Base-by-base conservation (phyloP, 768 basidiomycete genomes). In the Cystofilobasidium macerans region DNA sequence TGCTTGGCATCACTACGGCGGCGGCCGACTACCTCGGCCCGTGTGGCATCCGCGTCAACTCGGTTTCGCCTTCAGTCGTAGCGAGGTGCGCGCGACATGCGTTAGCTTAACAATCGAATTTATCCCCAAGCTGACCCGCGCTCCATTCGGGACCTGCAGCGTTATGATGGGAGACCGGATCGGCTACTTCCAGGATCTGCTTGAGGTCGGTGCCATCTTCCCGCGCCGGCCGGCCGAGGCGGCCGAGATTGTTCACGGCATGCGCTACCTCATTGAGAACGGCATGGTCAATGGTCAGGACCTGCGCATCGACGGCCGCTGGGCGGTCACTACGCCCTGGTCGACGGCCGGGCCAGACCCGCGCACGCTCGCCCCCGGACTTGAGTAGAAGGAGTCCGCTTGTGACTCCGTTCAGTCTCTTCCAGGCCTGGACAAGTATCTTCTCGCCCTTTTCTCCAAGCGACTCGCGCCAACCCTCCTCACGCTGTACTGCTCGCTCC, bases 21-120 rank as follows among this genome's bases (percentile, higher is more conserved):
- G 60, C 71, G 60, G 64, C 72, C 38, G 73, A 75, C 57, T 75
- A 69, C 69, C 65, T 75, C 11, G 74, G 73, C 47, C 73, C 74
- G 2, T 71, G 69, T 13, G 74, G 73, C 36, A 75, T 75, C 68
- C 62, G 74, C 45, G 72, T 73, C 14, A 69, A 62, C 57, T 71
- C 71, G 11, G 69, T 75, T 53, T 75, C 73, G 20, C 74, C 74
- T 47, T 74, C 72, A 60, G 66, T 72, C 69, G 71, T 70, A 28
- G 63, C 47, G 18, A 62, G 36, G 36, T 38, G 36, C 36, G 36
- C 36, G 14, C 36, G 8, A 7, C 36, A 38, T 8, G 8, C 36
- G 7, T 38, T 38, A 38, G 8, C 36, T 38, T n/a, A n/a, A 14
- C 36, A 38, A 14, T 14, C 36, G 7, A 14, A 38, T 14, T 38